Evolutionary conservation across 139 green algal genomes (phyloP).

Genomic region (Protoeuglena noctilucae): DNA sequence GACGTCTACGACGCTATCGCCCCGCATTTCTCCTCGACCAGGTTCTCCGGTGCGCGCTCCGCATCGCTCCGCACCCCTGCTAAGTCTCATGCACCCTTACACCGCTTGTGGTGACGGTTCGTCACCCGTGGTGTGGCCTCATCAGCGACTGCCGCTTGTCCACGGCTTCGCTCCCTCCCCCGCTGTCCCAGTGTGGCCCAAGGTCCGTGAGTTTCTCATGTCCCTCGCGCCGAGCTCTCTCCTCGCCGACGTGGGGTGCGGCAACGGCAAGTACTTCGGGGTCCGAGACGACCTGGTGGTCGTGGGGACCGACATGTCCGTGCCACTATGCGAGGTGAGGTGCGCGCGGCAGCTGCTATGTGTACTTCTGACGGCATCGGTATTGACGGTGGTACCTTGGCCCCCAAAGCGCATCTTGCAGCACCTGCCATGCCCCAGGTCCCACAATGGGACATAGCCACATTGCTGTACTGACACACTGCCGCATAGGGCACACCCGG

Average conservation of each 20-base stretch:
- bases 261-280: constrained; percentile 95
- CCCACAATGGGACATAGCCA: too few relatives aligned
- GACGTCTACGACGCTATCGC: constrained; percentile 91
- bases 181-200: neutral
- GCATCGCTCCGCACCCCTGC: too few relatives aligned
- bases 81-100: too few relatives aligned
- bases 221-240: constrained; percentile 36
- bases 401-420: neutral
- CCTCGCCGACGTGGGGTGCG: constrained; percentile 83
- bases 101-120: too few relatives aligned
- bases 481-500: too few relatives aligned
- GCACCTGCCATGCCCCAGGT: too few relatives aligned
- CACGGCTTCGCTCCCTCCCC: too few relatives aligned
- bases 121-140: too few relatives aligned
- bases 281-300: constrained; percentile 52
- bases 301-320: constrained; percentile 38
- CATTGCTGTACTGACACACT: too few relatives aligned
- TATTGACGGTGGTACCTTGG: neutral
- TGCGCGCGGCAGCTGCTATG: neutral
- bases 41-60: too few relatives aligned
- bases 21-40: constrained; percentile 81
- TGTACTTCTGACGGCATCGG: constrained; percentile 4
- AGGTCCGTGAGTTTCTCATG: constrained; percentile 70
- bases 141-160: too few relatives aligned
- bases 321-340: neutral